These are phyloP conservation scores for Phaseolus coccineus DNA, from an alignment of 331 rosid genomes.

Conservation along the genomic window DNA sequence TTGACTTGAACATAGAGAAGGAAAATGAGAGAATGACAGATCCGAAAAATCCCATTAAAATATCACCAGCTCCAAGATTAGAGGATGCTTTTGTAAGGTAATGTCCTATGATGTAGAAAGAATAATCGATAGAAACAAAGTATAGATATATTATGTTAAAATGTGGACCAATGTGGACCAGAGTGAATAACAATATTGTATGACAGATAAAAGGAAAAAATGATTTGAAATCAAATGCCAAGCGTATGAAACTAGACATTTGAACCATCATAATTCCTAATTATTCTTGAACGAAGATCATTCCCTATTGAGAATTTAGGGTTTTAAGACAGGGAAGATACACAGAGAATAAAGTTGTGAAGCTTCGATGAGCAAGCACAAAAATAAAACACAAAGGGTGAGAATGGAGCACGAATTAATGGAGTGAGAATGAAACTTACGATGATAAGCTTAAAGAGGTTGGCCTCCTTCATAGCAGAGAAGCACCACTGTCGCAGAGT, in stretches of 20 bases:
- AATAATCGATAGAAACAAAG: constrained; percentile 31
- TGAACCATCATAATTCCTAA: background rate
- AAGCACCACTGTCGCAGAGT: no score
- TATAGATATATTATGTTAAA: constrained; percentile 20
- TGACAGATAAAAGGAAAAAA: constrained; percentile 20
- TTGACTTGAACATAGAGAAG: constrained; percentile 96
- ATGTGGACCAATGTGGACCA: background rate
- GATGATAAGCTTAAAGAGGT: no score
- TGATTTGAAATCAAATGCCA: constrained; percentile 1
- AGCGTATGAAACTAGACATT: background rate
- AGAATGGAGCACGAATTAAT: no score
- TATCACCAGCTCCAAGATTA: constrained; percentile 95
- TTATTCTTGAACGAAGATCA: background rate
- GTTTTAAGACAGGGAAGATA: no score
- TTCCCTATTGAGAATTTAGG: background rate
- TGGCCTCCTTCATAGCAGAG: no score
- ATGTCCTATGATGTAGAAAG: constrained; percentile 58
- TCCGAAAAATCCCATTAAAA: constrained; percentile 95
- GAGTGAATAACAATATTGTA: constrained; percentile 22
- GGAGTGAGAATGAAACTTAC: no score
- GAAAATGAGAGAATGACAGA: constrained; percentile 96
- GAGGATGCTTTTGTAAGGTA: constrained; percentile 84
- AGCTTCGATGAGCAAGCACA: no score
- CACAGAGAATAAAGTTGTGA: no score
- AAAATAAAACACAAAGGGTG: no score